Base-by-base conservation (phyloP, 2,329 filamentous ascomycete genomes). In the Neofusicoccum cordaticola region DNA sequence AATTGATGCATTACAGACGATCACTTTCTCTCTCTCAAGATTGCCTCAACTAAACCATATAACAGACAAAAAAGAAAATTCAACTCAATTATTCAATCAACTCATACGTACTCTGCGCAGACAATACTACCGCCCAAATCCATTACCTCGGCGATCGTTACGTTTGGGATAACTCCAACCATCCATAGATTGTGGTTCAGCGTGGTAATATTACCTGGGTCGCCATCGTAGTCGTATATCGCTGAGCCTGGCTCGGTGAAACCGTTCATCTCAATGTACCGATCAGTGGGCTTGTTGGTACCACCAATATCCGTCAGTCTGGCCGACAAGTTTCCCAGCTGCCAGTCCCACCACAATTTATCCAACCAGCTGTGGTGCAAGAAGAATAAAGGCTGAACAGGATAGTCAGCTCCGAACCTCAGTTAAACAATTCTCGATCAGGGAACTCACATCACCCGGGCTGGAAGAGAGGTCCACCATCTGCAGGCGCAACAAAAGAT, bases 341-440 rank as follows among this genome's bases (percentile, higher is more conserved):
- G 79, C 80, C 80, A 82, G 17, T 78, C 75, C 77, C 77, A 79
- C 73, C 74, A 82, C 2, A 76, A 68, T 4, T 77, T 72, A 67
- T 82, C 80, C 35, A 82, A 75, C 68, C 76, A 74, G 12, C 72
- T 74, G 62, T 82, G 80, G 67, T 81, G 79, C 22, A 79, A 71
- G 69, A 74, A 81, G 70, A 82, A 82, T 35, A 72, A 12, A 1
- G 68, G 68, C 22, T 22, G 22, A 22, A 3, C 3, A 22, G 2
- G 2, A 22, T 22, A 3, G 22, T 22, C 3, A 22, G 22, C 22
- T 22, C 22, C 3, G 3, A 22, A 3, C 2, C 22, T 3, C 22
- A 1, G 22, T 22, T 2, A 22, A 22, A 0, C 1, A 22, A 22
- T 22, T 22, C 19, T 22, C 22, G 22, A 22, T 22, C 22, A 22